phyloP scores from a whole-genome alignment of 2,329 filamentous ascomycete species.

The Tolypocladium capitatum region DNA sequence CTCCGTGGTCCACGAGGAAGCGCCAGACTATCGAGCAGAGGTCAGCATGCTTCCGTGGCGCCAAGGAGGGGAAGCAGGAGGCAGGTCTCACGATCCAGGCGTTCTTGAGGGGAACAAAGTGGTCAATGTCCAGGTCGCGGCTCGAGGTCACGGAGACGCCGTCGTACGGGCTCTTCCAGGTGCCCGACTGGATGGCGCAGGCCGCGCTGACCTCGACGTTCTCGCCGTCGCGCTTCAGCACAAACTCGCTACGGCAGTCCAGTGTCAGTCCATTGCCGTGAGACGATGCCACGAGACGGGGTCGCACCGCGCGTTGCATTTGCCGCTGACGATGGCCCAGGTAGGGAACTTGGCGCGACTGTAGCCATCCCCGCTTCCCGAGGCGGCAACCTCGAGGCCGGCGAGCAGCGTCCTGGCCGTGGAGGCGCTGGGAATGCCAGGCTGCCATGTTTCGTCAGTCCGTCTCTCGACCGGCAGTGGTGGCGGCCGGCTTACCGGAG shows the following conservation, averaged over 20 bases:
- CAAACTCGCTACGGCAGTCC: constrained; percentile 39
- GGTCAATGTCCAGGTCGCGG: constrained; percentile 67
- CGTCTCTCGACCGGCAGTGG: not conserved
- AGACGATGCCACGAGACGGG: not conserved
- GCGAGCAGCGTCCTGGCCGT: constrained; percentile 45
- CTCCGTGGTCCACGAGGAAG: constrained; percentile 55
- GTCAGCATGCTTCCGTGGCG: not conserved
- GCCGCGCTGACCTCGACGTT: constrained; percentile 42
- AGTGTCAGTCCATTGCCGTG: not conserved
- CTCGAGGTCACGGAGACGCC: constrained; percentile 56
- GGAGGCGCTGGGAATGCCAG: constrained; percentile 48
- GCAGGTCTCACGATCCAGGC: constrained; percentile 55
- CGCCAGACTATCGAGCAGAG: constrained; percentile 43
- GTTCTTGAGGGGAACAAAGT: constrained; percentile 69
- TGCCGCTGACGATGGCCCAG: constrained; percentile 52
- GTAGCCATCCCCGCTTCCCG: constrained; percentile 44
- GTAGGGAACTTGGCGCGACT: constrained; percentile 55
- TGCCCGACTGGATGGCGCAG: constrained; percentile 52
- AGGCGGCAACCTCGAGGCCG: constrained; percentile 41
- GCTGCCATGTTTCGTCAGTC: constrained; percentile 16
- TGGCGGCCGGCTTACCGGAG: constrained; percentile 10
- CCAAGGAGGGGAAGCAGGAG: not conserved
- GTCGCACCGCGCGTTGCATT: constrained; percentile 52
- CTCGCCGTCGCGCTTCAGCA: constrained; percentile 61
- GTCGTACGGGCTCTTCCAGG: constrained; percentile 63